phyloP scores from a whole-genome alignment of 768 basidiomycete genomes.

The Kwoniella newhampshirensis region DNA sequence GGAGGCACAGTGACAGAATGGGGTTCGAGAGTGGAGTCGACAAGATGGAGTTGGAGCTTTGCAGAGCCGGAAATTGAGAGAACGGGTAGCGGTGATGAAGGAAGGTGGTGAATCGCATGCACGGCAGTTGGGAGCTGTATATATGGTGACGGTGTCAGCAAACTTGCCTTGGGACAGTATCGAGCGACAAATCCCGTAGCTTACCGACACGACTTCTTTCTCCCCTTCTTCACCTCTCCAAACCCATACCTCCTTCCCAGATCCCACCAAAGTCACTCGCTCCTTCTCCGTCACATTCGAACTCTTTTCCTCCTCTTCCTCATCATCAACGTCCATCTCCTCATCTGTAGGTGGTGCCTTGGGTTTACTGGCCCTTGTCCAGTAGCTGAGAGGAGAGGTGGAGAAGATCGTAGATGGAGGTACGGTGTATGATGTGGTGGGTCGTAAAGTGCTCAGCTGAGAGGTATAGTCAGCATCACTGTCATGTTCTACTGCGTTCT shows the following conservation, averaged over 20 bases:
- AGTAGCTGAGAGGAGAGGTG: constrained; percentile 41
- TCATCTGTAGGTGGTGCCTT: not conserved
- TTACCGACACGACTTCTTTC: constrained; percentile 32
- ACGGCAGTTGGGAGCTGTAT: constrained; percentile 13
- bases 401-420: constrained; percentile 45
- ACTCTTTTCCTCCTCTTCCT: constrained; percentile 13
- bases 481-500: too few species aligned
- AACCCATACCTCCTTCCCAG: constrained; percentile 39
- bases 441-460: constrained; percentile 42
- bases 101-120: constrained; percentile 25
- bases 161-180: too few species aligned
- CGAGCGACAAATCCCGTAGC: too few species aligned
- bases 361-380: not conserved
- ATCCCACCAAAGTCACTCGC: constrained; percentile 14
- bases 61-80: constrained; percentile 15
- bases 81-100: constrained; percentile 13
- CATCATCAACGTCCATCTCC: constrained; percentile 28
- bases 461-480: not conserved
- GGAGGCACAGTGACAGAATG: constrained; percentile 1
- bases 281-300: constrained; percentile 11
- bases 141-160: too few species aligned
- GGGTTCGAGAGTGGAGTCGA: constrained; percentile 1
- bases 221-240: constrained; percentile 49
- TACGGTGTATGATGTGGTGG: constrained; percentile 50
- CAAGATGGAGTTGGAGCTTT: constrained; percentile 2